Evolutionary conservation across 2,329 filamentous ascomycete species (phyloP).

Genomic region (Botrytis elliptica): DNA sequence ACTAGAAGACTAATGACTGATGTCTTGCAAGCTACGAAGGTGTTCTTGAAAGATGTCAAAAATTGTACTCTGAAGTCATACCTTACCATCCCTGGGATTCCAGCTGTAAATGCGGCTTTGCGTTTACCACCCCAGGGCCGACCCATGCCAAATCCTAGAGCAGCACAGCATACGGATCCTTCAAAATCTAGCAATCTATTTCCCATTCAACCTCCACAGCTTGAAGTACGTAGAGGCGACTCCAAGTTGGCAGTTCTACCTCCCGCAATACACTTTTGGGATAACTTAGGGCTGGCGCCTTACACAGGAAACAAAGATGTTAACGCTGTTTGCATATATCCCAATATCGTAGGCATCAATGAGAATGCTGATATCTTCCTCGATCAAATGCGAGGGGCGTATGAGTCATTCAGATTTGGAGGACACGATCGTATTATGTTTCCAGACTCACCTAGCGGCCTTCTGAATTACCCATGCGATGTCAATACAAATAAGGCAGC

Average conservation of each 20-base stretch:
- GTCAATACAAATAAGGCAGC: conserved; percentile 22
- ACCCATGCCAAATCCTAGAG: conserved; percentile 33
- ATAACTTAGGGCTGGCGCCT: conserved; percentile 72
- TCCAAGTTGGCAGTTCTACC: conserved; percentile 70
- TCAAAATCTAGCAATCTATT: conserved; percentile 55
- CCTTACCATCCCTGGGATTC: conserved; percentile 57
- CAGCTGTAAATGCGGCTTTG: conserved; percentile 51
- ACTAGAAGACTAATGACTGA: conserved; percentile 43
- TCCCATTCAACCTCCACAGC: conserved; percentile 64
- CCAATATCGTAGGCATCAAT: conserved; percentile 60
- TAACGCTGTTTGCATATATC: conserved; percentile 68
- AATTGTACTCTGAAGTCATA: conserved; percentile 50
- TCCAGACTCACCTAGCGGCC: conserved; percentile 40
- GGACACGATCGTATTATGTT: conserved; percentile 51
- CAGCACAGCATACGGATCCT: conserved; percentile 25
- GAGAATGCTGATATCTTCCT: conserved; percentile 64
- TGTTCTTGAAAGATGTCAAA: conserved; percentile 45
- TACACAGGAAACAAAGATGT: conserved; percentile 70
- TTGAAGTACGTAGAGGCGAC: conserved; percentile 70
- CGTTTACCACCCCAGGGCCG: conserved; percentile 43
- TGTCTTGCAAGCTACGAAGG: conserved; percentile 47
- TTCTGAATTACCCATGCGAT: conserved; percentile 36
- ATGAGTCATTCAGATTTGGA: conserved; percentile 73
- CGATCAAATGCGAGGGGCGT: conserved; percentile 65
- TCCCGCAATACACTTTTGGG: conserved; percentile 76